These are phyloP conservation scores for Tricholoma bakamatsutake DNA, from an alignment of 768 basidiomycete species.

Conservation along the genomic window DNA sequence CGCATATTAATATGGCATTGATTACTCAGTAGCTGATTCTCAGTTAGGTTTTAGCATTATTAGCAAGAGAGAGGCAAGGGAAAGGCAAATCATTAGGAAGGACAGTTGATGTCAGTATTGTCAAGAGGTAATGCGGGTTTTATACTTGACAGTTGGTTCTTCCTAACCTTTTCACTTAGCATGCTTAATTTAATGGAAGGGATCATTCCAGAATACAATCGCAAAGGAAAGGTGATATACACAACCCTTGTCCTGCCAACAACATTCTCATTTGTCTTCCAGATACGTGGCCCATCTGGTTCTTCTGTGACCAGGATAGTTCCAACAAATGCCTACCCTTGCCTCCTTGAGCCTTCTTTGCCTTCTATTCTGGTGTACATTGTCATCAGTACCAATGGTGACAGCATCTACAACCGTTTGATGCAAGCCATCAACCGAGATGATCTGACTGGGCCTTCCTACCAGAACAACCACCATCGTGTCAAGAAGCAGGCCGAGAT, in stretches of 20 bases:
- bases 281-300: conserved; percentile 69
- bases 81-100: conserved; percentile 32
- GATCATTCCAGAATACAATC: conserved; percentile 69
- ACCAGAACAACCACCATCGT: conserved; percentile 55
- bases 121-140: conserved; percentile 46
- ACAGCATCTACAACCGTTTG: conserved; percentile 60
- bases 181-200: conserved; percentile 79
- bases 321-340: conserved; percentile 71
- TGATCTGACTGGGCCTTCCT: conserved; percentile 53
- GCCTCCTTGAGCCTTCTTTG: conserved; percentile 40
- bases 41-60: conserved; percentile 52
- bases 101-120: conserved; percentile 71
- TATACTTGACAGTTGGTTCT: not conserved
- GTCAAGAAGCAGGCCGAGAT: conserved; percentile 60
- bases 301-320: conserved; percentile 74
- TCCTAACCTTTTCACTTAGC: conserved; percentile 24
- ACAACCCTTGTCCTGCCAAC: not conserved
- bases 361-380: conserved; percentile 45
- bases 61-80: conserved; percentile 36
- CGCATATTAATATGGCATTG: conserved; percentile 7
- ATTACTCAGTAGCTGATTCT: not conserved
- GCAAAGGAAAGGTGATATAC: conserved; percentile 52
- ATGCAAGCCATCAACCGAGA: conserved; percentile 55
- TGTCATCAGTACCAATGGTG: conserved; percentile 70
- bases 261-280: not conserved